Base-by-base conservation (phyloP, 495 filamentous ascomycete species). In the Saxispiralis lemnorum region DNA sequence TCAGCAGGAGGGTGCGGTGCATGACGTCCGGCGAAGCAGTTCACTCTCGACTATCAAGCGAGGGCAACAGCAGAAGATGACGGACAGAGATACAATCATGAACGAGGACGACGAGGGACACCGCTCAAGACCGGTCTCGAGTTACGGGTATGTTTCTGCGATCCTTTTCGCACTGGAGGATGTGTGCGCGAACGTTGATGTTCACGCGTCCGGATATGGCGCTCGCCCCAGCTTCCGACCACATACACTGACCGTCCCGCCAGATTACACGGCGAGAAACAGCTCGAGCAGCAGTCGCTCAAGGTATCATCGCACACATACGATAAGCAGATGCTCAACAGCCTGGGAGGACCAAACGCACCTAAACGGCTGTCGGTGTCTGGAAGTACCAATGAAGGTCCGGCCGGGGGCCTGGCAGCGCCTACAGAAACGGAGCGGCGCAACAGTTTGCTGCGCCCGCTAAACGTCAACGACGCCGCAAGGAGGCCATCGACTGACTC, bases 311-410 rank as follows among this genome's bases (percentile, higher is more conserved):
- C 72, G 13, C 74, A 81, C 51, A 73, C 73, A 20, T 89, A 89
- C 53, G 85, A 92, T 51, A 78, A 78, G 55, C 77, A 79, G 45
- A 62, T 88, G 40, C 61, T 89, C 19, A 82, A 81, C 36, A 87
- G 81, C 56, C 77, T 75, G 65, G 65, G 81, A 63, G 70, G 75
- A 61, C 56, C 69, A 43, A 65, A 74, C 56, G 71, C 75, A 49
- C 49, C 71, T 31, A 68, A 75, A 51, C 63, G 76, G 55, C 28
- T 14, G 16, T 53, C 50, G 3, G 36, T 53, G 5, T 49, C 50
- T 20, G 30, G 24, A 28, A 9, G 24, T 9, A 28, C 24, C 24
- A 28, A 4, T 9, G 24, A 28, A 28, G 24, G 24, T 9, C 5
- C 24, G 9, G 24, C 5, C 24, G 54, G 30, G 24, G 32, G n/a